phyloP scores from a whole-genome alignment of 2,329 filamentous ascomycete species.

The Verticillium isaacii region DNA sequence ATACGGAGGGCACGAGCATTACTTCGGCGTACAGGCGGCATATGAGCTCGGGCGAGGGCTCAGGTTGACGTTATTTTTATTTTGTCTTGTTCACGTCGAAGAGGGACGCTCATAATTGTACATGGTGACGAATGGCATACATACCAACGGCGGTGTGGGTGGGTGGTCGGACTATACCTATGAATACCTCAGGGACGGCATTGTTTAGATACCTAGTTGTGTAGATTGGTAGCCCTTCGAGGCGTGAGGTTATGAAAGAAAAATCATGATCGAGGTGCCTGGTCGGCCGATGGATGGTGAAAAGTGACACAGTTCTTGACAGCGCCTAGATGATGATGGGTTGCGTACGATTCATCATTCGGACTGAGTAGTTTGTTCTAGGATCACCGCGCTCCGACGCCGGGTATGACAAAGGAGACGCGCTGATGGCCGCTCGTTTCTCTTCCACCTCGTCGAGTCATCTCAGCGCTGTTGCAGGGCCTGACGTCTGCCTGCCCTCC shows the following conservation, averaged over 20 bases:
- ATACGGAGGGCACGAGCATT: background rate
- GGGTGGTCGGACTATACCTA: background rate
- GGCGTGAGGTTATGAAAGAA: background rate
- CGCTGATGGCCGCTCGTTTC: background rate
- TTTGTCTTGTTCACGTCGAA: background rate
- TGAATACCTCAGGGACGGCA: background rate
- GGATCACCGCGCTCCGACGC: background rate
- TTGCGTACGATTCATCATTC: background rate
- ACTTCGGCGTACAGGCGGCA: background rate
- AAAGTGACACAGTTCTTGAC: background rate
- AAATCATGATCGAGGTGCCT: background rate
- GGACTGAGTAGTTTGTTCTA: background rate
- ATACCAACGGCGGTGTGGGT: background rate
- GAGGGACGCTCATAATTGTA: conserved; percentile 5
- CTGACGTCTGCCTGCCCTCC: background rate
- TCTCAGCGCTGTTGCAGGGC: background rate
- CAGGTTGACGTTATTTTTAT: background rate
- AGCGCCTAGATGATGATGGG: background rate
- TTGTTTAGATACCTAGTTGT: background rate
- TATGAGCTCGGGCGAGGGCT: background rate
- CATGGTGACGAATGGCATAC: conserved; percentile 4
- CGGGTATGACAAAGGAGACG: background rate
- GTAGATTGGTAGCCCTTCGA: background rate
- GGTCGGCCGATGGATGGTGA: background rate
- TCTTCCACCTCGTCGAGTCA: background rate